Evolutionary conservation across 2,329 filamentous ascomycete species (phyloP), one percentile per base, ranked within the genome.

Genomic region (Colletotrichum nymphaeae): DNA sequence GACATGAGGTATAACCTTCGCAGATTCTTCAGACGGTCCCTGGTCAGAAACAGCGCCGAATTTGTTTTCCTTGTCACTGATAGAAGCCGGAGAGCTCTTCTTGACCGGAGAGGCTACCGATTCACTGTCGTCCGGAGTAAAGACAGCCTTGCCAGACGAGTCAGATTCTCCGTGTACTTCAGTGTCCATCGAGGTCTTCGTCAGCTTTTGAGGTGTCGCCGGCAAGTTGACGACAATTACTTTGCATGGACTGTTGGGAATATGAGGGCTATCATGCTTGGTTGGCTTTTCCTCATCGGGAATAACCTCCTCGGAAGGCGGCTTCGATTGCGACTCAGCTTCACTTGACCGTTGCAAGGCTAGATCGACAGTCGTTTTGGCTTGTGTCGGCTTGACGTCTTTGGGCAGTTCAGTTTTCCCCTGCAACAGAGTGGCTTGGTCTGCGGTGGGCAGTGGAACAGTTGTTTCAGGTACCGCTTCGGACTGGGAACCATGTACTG

Each of bases 251-350:
- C 30, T 32, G 49, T 49, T 12, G 24, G 28, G 14, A 26, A 22
- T 14, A 9, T 16, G 30, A 58, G 59, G 52, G 8, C 3, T 37
- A 4, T 24, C 9, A 8, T 24, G 3, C 22, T 19, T 19, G 14
- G n/a, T 49, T n/a, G 42, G 46, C 49, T 67, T 22, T 26, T 74
- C 75, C 4, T 67, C 63, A 52, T 74, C 72, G 5, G 66, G 58
- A 35, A 80, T 32, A 0, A 72, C 74, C 57, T 81, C 79, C 53
- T 82, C 81, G 1, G 76, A 76, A 2, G 78, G 76, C 9, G 78
- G 78, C 68, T 83, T 82, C 7, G 78, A 79, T 63, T 80, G 80
- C 6, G 62, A 55, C 22, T 74, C 67, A 6, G 68, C 60, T 35
- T 69, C 59, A 1, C 30, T 30, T 12, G 69, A 64, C n/a, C 32